Evolutionary conservation across 139 green algal species (phyloP).

Genomic region (Gonium pectorale): DNA sequence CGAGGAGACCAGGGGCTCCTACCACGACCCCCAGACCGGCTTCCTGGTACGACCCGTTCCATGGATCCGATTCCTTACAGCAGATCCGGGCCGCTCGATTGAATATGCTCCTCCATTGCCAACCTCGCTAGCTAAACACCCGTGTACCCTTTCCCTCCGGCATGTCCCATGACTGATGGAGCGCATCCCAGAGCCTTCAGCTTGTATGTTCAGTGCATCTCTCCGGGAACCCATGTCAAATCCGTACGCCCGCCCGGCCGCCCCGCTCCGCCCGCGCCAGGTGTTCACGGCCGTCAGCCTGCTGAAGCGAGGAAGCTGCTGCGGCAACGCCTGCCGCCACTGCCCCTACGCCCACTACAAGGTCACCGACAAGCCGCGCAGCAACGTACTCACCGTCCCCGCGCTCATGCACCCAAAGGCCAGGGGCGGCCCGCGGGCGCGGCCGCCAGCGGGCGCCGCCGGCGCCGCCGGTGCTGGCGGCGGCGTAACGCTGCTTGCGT

Average conservation of each 20-base stretch:
- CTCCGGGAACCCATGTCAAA: no score
- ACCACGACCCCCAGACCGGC: constrained; percentile 14
- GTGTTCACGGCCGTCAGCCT: constrained; percentile 35
- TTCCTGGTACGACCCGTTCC: constrained; percentile 7
- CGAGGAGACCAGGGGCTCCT: background rate
- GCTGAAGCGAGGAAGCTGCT: constrained; percentile 4
- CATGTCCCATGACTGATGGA: no score
- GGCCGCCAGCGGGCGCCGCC: background rate
- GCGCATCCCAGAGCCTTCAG: no score
- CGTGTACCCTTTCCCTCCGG: no score
- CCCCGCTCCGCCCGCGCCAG: background rate
- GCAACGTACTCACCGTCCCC: constrained; percentile 16
- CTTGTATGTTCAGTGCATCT: background rate
- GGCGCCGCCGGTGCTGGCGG: background rate
- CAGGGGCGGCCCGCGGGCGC: background rate
- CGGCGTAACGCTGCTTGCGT: background rate
- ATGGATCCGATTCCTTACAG: no score
- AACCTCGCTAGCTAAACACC: no score
- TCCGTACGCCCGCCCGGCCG: background rate
- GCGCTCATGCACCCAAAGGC: background rate
- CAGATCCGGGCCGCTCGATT: no score
- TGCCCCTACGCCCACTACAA: constrained; percentile 31
- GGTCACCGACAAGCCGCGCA: background rate
- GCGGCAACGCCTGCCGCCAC: constrained; percentile 43
- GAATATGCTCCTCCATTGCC: no score